These are phyloP conservation scores for Urostyla sp. DNA, from an alignment of 73 alveolate genomes.

Conservation along the genomic window DNA sequence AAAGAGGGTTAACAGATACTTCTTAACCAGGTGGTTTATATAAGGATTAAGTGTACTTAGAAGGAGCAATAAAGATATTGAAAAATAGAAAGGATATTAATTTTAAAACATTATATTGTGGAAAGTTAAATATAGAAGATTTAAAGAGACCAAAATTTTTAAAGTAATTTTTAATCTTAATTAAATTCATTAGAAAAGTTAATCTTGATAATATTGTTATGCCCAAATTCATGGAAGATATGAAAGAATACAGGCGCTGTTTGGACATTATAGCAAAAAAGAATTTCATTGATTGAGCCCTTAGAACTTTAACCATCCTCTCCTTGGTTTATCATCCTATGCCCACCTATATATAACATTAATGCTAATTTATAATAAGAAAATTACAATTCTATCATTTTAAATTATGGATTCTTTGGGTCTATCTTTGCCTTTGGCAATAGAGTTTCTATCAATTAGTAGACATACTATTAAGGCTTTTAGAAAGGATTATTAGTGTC, in stretches of 20 bases:
- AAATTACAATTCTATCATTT: constrained; percentile 71
- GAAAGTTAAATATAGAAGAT: constrained; percentile 81
- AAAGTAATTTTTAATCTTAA: constrained; percentile 32
- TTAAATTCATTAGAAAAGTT: constrained; percentile 47
- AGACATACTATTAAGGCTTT: constrained; percentile 70
- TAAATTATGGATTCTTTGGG: constrained; percentile 52
- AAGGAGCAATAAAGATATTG: constrained; percentile 83
- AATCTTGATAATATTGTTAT: constrained; percentile 46
- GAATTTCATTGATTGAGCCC: constrained; percentile 70
- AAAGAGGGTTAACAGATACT: constrained; percentile 88
- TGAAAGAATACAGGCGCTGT: constrained; percentile 68
- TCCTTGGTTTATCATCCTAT: constrained; percentile 54
- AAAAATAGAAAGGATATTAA: constrained; percentile 68
- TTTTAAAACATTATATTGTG: constrained; percentile 72
- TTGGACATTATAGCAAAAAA: constrained; percentile 78
- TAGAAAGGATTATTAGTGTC: constrained; percentile 29
- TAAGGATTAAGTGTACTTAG: constrained; percentile 85
- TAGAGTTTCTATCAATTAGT: constrained; percentile 78
- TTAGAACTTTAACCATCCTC: constrained; percentile 58
- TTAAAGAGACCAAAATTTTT: constrained; percentile 62
- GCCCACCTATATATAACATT: constrained; percentile 47
- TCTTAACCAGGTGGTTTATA: constrained; percentile 84
- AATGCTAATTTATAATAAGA: neutral
- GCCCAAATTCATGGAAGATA: constrained; percentile 82
- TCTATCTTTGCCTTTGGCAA: constrained; percentile 76